These are phyloP conservation scores for Babesia bigemina DNA, from an alignment of 169 alveolate species.

Conservation along the genomic window DNA sequence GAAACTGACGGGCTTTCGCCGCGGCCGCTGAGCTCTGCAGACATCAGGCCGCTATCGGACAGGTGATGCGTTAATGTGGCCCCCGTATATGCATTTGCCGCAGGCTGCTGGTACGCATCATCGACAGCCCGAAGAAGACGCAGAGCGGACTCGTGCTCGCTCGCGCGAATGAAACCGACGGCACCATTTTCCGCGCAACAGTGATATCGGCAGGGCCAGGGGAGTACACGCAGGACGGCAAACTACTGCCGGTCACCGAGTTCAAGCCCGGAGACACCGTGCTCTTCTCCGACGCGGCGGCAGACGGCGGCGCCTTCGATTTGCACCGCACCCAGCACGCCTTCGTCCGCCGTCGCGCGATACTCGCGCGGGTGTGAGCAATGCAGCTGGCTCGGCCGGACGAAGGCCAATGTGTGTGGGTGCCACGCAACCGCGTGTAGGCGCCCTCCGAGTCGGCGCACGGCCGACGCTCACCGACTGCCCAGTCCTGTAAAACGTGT, in stretches of 20 bases:
- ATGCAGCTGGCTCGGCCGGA: not conserved
- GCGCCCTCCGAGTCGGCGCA: too few relatives aligned
- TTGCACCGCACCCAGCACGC: conserved; percentile 37
- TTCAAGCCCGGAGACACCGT: conserved; percentile 57
- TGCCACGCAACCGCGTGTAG: not conserved
- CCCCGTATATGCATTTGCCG: not conserved
- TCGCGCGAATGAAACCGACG: conserved; percentile 9
- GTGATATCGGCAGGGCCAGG: conserved; percentile 64
- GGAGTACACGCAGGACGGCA: conserved; percentile 42
- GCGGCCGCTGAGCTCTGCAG: conserved; percentile 29
- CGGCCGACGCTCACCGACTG: too few relatives aligned
- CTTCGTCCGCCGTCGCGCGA: conserved; percentile 55
- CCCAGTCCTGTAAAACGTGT: not conserved
- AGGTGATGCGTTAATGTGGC: conserved; percentile 20
- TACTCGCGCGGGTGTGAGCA: conserved; percentile 54
- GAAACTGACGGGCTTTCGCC: conserved; percentile 1
- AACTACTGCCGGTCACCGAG: conserved; percentile 40
- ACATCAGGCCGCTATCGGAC: conserved; percentile 56
- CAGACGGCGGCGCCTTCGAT: conserved; percentile 60
- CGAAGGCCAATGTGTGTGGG: not conserved
- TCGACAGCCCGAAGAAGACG: conserved; percentile 64
- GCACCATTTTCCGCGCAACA: conserved; percentile 39
- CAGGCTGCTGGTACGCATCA: conserved; percentile 57
- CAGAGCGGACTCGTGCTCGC: conserved; percentile 67
- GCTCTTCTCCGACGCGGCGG: conserved; percentile 51